phyloP scores from a whole-genome alignment of 306 rosid species.

The Calophaca sinica region DNA sequence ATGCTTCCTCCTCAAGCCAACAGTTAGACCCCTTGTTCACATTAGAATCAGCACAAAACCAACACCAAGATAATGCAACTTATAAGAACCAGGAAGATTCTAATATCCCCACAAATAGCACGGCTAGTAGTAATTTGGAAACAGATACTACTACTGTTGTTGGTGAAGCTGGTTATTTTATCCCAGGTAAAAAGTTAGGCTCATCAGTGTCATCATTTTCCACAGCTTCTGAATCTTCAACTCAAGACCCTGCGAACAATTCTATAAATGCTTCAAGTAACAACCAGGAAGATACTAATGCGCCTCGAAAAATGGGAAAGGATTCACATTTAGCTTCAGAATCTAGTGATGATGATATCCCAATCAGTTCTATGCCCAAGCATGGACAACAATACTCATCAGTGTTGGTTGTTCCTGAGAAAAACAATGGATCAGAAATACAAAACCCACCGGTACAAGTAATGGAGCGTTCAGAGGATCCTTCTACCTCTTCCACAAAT shows the following conservation, averaged over 20 bases:
- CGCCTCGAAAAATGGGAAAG: background rate
- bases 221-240: conserved; percentile 41
- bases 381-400: conserved; percentile 15
- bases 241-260: conserved; percentile 17
- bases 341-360: conserved; percentile 46
- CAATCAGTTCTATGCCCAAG: conserved; percentile 45
- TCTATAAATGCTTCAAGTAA: conserved; percentile 9
- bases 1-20: conserved; percentile 22
- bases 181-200: background rate
- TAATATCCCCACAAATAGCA: background rate
- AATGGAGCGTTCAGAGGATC: conserved; percentile 67
- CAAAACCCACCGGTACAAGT: conserved; percentile 68
- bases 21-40: conserved; percentile 24
- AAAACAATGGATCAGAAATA: conserved; percentile 26
- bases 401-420: too few species aligned
- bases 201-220: conserved; percentile 39
- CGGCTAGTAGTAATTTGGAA: background rate
- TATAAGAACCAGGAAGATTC: conserved; percentile 13
- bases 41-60: conserved; percentile 25
- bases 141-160: background rate
- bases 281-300: background rate
- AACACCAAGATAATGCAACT: background rate
- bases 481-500: conserved; percentile 34
- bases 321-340: conserved; percentile 16
- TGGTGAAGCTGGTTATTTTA: conserved; percentile 24